Conservation (phyloP, 352 stramenopile genomes). For the Phytopythium kandeliae region DNA sequence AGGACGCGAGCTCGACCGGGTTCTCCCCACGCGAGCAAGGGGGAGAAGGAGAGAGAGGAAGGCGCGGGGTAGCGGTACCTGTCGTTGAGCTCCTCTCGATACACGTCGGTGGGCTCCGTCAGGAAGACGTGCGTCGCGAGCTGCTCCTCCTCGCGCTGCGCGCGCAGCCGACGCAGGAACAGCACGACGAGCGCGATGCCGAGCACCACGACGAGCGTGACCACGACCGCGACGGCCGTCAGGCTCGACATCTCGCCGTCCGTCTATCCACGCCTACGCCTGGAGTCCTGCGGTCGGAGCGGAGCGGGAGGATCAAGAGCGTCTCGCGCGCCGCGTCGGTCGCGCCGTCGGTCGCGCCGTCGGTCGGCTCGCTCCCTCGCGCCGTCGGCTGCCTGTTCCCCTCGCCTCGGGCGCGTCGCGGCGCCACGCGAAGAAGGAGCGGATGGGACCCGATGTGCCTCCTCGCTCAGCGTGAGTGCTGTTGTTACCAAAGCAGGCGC, state of each 20-base stretch:
- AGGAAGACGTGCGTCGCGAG: constrained; percentile 42
- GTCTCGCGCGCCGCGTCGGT: too few relatives aligned
- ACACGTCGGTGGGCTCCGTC: constrained; percentile 54
- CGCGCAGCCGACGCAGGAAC: constrained; percentile 30
- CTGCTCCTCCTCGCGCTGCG: constrained; percentile 30
- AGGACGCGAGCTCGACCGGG: background rate
- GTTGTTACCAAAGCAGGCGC: background rate
- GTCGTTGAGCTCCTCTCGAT: constrained; percentile 80
- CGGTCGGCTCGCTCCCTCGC: background rate
- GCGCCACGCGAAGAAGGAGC: background rate
- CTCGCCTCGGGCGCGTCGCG: background rate
- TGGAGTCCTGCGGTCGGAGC: too few relatives aligned
- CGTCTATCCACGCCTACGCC: too few relatives aligned
- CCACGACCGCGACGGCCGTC: constrained; percentile 33
- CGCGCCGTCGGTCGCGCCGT: too few relatives aligned
- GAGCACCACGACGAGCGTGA: constrained; percentile 36
- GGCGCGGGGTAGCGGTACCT: constrained; percentile 17
- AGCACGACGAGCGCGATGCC: constrained; percentile 36
- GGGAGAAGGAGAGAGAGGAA: background rate
- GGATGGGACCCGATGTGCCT: too few relatives aligned
- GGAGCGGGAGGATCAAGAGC: too few relatives aligned
- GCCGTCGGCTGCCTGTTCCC: background rate
- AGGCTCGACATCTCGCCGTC: constrained; percentile 20
- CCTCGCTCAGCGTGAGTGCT: background rate
- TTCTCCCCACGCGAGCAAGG: background rate